Evolutionary conservation across 805 yeast genomes (phyloP), one percentile per base, ranked within the genome.

Genomic region (Pichia kluyveri): DNA sequence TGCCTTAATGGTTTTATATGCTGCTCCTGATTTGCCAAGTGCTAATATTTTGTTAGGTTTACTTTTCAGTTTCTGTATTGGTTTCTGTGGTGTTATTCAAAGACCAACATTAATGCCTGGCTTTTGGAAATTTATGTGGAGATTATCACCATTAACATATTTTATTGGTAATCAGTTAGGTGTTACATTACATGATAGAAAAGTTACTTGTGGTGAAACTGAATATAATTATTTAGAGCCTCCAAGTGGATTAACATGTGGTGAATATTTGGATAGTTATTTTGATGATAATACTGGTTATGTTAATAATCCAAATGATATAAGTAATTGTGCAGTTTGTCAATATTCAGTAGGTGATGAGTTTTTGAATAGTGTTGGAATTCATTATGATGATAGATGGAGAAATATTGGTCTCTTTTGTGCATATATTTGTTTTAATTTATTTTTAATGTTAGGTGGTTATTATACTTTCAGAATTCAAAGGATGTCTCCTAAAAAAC

Each of bases 71-170:
- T 75, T 83, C 60, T 63, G 76, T 56, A 71, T 83, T 48, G 68
- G 80, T 19, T 84, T 85, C 69, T 73, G 85, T 62, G 88, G 89
- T 68, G 82, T 83, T 48, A 68, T 81, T 50, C 86, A 81, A 58
- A 77, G 80, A 17, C 66, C 66, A 7, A 39, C 51, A 4, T 65
- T 71, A 46, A 75, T 85, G 81, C 93, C 95, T 12, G 80, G 86
- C 1, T 86, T 86, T 69, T 86, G 95, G 95, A 79, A 76, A 42
- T 86, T 83, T 62, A 83, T 86, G 89, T 82, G 84, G 76, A 76
- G 83, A 55, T 72, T 71, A 18, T 81, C 86, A 27, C 95, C 85
- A 11, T 75, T 75, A 65, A 83, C 91, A 1, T 86, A 86, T 60
- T 77, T 82, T 61, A 68, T 86, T 49, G 79, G 77, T 52, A 59